These are phyloP conservation scores for Ganoderma lingzhi DNA, from an alignment of 1,284 basidiomycete genomes.

Conservation along the genomic window DNA sequence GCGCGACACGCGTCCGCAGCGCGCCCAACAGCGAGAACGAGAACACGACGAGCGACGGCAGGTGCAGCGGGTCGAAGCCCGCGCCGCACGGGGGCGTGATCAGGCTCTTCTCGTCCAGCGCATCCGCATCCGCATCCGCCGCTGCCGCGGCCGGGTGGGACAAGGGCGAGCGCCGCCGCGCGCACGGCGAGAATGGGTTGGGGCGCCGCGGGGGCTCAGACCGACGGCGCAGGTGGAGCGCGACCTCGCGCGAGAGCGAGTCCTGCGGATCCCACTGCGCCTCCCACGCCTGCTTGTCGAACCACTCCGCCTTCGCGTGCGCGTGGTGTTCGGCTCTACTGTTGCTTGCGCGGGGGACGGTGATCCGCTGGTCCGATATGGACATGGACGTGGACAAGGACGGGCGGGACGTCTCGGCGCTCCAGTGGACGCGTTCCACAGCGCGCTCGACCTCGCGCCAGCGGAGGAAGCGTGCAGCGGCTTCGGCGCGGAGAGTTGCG, in stretches of 20 bases:
- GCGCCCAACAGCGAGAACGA: conserved; percentile 55
- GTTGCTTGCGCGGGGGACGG: background rate
- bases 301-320: conserved; percentile 36
- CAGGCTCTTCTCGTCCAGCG: conserved; percentile 17
- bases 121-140: background rate
- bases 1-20: conserved; percentile 35
- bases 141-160: conserved; percentile 9
- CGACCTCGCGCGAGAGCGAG: conserved; percentile 64
- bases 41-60: conserved; percentile 54
- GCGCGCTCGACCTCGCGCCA: conserved; percentile 74
- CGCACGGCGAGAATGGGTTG: conserved; percentile 9
- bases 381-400: background rate
- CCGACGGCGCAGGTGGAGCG: conserved; percentile 40
- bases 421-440: conserved; percentile 40
- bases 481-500: conserved; percentile 63
- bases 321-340: background rate
- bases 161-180: background rate
- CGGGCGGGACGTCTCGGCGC: conserved; percentile 16
- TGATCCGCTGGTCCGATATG: background rate
- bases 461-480: conserved; percentile 70
- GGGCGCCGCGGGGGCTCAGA: conserved; percentile 15
- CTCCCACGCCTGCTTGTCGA: conserved; percentile 70
- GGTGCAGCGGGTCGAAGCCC: conserved; percentile 55
- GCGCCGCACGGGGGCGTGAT: conserved; percentile 30
- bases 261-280: conserved; percentile 59